Percentiles rank a stretch among this genome's conserved stretches.
phyloP scores from a whole-genome alignment of 192 early-diverging fungal species.

The Coemansia sp. region DNA sequence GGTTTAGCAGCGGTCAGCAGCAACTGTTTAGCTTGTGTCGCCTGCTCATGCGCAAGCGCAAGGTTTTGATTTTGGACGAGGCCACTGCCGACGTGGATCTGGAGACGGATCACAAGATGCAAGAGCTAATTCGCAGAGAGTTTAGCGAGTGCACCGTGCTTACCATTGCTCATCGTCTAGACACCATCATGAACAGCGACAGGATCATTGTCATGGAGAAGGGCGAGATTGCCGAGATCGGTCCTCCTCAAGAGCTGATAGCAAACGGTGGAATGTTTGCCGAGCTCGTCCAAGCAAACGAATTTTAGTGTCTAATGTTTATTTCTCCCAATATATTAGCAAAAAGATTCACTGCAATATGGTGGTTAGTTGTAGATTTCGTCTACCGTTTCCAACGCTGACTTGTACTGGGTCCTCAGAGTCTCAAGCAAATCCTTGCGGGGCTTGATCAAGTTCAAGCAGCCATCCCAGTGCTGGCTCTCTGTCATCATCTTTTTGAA shows the following conservation, averaged over 20 bases:
- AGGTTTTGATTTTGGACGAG: conserved; percentile 67
- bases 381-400: conserved; percentile 32
- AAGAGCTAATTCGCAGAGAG: conserved; percentile 47
- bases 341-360: too few species aligned
- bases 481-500: conserved; percentile 76
- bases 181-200: conserved; percentile 66
- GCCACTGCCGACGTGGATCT: conserved; percentile 66
- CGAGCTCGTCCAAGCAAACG: conserved; percentile 2
- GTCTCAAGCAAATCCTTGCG: conserved; percentile 42
- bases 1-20: conserved; percentile 56
- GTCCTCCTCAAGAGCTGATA: conserved; percentile 20
- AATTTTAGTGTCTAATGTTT: not conserved
- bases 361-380: conserved; percentile 21
- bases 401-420: conserved; percentile 37
- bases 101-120: conserved; percentile 17
- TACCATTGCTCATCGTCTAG: conserved; percentile 73
- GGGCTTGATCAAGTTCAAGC: conserved; percentile 60
- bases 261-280: conserved; percentile 21
- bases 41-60: conserved; percentile 56
- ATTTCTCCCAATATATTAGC: not conserved
- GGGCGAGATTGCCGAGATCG: conserved; percentile 13
- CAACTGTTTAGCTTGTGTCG: conserved; percentile 68
- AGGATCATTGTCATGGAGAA: conserved; percentile 59
- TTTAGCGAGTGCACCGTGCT: conserved; percentile 57
- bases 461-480: conserved; percentile 61